phyloP scores from a whole-genome alignment of 1,284 basidiomycete genomes.

The Cryptococcus hybrid region DNA sequence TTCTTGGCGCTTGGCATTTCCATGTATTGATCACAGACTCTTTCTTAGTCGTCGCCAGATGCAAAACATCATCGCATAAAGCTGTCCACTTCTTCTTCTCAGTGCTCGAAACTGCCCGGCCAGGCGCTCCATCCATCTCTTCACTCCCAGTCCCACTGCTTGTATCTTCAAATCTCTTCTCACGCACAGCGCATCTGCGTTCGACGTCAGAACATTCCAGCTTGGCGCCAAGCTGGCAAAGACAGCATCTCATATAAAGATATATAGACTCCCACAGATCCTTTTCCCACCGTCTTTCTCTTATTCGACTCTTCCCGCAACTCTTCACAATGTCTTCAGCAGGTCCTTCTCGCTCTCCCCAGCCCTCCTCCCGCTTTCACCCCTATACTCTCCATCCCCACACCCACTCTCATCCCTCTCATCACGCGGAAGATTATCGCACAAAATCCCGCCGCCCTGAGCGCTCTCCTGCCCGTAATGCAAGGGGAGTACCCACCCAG shows the following conservation, averaged over 20 bases:
- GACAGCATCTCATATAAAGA: too few relatives aligned
- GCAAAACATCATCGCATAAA: too few relatives aligned
- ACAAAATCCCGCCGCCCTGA: too few relatives aligned
- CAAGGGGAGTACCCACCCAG: conserved; percentile 30
- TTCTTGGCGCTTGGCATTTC: neutral
- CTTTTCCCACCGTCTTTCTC: conserved; percentile 4
- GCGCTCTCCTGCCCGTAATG: neutral
- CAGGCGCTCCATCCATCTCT: conserved; percentile 3
- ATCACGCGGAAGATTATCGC: neutral
- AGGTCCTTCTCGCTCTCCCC: conserved; percentile 4
- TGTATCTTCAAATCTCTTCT: neutral
- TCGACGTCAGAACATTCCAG: too few relatives aligned
- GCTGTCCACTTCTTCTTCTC: too few relatives aligned
- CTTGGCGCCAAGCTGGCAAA: too few relatives aligned
- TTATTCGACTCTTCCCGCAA: neutral
- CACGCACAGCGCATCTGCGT: neutral
- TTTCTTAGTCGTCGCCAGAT: neutral
- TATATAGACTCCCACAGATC: neutral
- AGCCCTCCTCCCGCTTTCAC: conserved; percentile 18
- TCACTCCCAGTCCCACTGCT: neutral
- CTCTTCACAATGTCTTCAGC: conserved; percentile 5
- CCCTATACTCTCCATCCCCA: conserved; percentile 14
- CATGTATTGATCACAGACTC: neutral
- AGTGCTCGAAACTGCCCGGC: neutral
- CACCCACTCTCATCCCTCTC: conserved; percentile 1